Conservation (phyloP, 2,329 filamentous ascomycete genomes). For the Fusarium marasasianum region DNA sequence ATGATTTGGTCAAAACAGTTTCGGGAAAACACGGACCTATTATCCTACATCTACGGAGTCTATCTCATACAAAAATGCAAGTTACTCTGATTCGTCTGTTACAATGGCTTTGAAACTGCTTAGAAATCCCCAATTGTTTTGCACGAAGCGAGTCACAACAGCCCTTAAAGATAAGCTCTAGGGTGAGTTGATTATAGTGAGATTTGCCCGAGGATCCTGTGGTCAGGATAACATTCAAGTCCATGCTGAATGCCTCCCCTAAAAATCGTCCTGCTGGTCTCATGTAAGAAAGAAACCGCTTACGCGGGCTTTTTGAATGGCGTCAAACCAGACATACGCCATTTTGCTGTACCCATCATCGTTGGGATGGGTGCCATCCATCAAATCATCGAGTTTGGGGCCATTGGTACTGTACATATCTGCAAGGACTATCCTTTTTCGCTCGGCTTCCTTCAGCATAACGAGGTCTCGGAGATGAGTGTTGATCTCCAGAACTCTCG, state of each 20-base stretch:
- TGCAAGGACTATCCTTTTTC: background rate
- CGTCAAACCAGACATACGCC: background rate
- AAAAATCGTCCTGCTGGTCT: too few relatives aligned
- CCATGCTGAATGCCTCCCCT: too few relatives aligned
- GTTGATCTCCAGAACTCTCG: background rate
- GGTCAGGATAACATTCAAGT: too few relatives aligned
- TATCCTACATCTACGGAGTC: background rate
- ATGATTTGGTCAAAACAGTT: too few relatives aligned
- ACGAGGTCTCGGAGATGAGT: background rate
- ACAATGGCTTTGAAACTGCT: background rate
- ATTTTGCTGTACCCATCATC: background rate
- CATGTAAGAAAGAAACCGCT: background rate
- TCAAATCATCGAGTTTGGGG: background rate
- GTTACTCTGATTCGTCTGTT: background rate
- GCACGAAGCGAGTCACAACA: background rate
- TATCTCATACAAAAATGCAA: background rate
- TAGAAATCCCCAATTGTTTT: background rate
- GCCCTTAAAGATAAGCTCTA: background rate
- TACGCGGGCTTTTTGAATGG: background rate
- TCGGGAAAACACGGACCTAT: too few relatives aligned
- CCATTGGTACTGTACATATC: background rate
- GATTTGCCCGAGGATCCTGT: background rate
- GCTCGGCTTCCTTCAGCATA: background rate
- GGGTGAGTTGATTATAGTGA: background rate
- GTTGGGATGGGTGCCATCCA: background rate